These are phyloP conservation scores for Hymenoscyphus infarciens DNA, from an alignment of 2,329 filamentous ascomycete genomes.

Conservation along the genomic window DNA sequence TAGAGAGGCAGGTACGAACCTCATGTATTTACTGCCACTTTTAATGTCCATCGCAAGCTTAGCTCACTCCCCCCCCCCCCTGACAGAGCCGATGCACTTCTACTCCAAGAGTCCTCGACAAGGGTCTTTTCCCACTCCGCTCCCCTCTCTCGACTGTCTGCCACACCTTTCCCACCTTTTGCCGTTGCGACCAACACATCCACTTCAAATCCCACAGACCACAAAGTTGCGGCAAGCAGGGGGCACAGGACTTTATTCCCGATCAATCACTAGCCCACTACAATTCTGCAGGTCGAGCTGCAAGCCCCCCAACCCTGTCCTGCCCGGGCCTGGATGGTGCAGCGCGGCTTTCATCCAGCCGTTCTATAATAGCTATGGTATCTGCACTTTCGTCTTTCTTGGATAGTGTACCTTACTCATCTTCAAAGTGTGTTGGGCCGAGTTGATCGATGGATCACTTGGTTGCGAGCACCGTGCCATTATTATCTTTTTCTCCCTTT, in stretches of 20 bases:
- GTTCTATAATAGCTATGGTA: slow-evolving; percentile 26
- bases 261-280: slow-evolving; percentile 14
- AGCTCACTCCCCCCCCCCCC: not conserved
- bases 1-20: too few species aligned
- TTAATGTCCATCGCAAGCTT: too few species aligned
- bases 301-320: not conserved
- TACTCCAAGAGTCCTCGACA: not conserved
- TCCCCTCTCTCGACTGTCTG: slow-evolving; percentile 5
- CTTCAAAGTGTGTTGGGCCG: slow-evolving; percentile 19
- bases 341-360: slow-evolving; percentile 24
- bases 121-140: slow-evolving; percentile 6
- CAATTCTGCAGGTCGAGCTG: not conserved
- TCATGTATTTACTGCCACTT: too few species aligned
- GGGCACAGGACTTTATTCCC: slow-evolving; percentile 18
- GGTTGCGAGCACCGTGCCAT: slow-evolving; percentile 15
- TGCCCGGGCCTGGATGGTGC: slow-evolving; percentile 9
- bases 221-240: slow-evolving; percentile 16
- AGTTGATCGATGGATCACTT: slow-evolving; percentile 29
- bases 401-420: slow-evolving; percentile 19
- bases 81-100: not conserved
- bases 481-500: slow-evolving; percentile 19
- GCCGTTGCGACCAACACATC: slow-evolving; percentile 6
- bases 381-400: slow-evolving; percentile 21
- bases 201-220: slow-evolving; percentile 14
- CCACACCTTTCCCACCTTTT: slow-evolving; percentile 14